These are phyloP conservation scores for Incumbomyces delicatus DNA, from an alignment of 2,329 filamentous ascomycete species.

Conservation along the genomic window DNA sequence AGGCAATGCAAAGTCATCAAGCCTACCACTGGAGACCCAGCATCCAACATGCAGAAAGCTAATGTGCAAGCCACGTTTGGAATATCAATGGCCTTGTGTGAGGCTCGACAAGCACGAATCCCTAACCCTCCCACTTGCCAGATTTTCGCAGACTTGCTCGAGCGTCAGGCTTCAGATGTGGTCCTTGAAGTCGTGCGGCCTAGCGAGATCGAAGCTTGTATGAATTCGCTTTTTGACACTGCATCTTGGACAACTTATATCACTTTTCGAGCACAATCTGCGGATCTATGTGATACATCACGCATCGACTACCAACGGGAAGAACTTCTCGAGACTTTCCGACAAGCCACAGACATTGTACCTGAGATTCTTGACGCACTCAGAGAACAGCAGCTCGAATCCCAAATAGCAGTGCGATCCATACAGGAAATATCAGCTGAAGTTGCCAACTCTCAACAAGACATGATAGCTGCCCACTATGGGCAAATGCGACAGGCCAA, in stretches of 20 bases:
- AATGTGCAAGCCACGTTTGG: constrained; percentile 3
- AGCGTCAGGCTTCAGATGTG: not conserved
- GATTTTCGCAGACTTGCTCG: constrained; percentile 2
- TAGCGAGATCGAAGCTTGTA: constrained; percentile 1
- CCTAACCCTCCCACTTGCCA: constrained; percentile 1
- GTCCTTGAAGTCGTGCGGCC: not conserved
- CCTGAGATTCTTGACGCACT: constrained; percentile 6
- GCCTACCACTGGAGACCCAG: not conserved
- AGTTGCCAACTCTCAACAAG: not conserved
- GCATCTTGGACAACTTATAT: constrained; percentile 5
- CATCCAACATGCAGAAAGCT: not conserved
- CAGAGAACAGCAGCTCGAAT: constrained; percentile 1
- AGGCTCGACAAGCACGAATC: constrained; percentile 4
- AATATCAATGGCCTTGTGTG: constrained; percentile 6
- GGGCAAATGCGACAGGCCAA: not conserved
- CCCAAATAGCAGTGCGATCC: not conserved
- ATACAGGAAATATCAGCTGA: not conserved
- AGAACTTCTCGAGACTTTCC: constrained; percentile 3
- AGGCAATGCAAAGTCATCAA: constrained; percentile 6
- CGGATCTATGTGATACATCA: constrained; percentile 5
- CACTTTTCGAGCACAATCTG: constrained; percentile 2
- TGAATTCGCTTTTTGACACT: not conserved
- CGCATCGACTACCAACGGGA: constrained; percentile 7
- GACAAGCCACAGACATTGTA: constrained; percentile 2
- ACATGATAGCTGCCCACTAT: not conserved